These are phyloP conservation scores for Seiridium cupressi DNA, from an alignment of 2,329 filamentous ascomycete species.

Conservation along the genomic window DNA sequence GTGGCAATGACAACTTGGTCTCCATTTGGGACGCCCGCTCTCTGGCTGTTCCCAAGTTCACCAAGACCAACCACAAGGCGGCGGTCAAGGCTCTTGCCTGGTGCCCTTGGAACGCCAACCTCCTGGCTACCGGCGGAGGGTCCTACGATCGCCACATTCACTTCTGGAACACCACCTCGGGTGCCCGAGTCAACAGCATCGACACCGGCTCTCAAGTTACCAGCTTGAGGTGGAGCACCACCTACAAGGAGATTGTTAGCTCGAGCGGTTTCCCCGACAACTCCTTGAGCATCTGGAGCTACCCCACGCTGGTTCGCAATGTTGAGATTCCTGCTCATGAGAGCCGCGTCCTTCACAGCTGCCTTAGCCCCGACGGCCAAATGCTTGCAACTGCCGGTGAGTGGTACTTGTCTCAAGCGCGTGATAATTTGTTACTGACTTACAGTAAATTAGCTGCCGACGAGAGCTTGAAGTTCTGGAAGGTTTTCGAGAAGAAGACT, in stretches of 20 bases:
- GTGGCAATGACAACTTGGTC: constrained; percentile 98
- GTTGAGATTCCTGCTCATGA: constrained; percentile 98
- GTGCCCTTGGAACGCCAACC: constrained; percentile 98
- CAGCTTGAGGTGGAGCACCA: constrained; percentile 91
- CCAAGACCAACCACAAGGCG: constrained; percentile 99
- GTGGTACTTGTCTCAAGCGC: constrained; percentile 20
- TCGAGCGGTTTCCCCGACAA: constrained; percentile 99
- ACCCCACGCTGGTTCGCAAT: constrained; percentile 94
- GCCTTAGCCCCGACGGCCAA: constrained; percentile 94
- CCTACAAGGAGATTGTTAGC: constrained; percentile 97
- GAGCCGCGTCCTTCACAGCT: constrained; percentile 93
- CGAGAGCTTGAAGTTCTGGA: constrained; percentile 99
- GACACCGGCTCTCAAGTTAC: constrained; percentile 98
- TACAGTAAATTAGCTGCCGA: constrained; percentile 64
- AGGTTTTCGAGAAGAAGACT: constrained; percentile 98
- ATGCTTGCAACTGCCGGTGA: constrained; percentile 90
- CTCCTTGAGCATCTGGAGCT: constrained; percentile 98
- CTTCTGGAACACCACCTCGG: constrained; percentile 99
- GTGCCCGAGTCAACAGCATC: constrained; percentile 97
- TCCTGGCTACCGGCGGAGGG: constrained; percentile 92
- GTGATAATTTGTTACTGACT: constrained; percentile 20
- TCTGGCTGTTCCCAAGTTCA: constrained; percentile 92
- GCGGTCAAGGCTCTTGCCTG: constrained; percentile 97
- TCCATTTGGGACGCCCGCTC: constrained; percentile 98
- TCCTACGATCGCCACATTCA: constrained; percentile 98